Percentiles rank a stretch among this genome's conserved stretches.
Evolutionary conservation across 148 eudicot species (phyloP).

Genomic region (Mesembryanthemum crystallinum): DNA sequence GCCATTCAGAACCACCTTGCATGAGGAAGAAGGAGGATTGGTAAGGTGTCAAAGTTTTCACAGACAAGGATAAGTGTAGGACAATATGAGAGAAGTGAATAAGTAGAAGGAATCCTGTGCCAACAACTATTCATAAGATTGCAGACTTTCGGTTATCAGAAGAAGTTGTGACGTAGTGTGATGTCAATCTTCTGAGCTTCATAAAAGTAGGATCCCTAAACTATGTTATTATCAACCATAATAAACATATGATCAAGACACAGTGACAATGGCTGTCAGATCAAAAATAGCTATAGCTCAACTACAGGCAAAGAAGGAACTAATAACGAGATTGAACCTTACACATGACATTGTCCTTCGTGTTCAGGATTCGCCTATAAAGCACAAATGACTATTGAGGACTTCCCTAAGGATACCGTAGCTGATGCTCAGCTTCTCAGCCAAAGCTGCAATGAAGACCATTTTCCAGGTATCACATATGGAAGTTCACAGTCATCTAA

Average conservation of each 20-base stretch:
- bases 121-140: not conserved
- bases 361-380: not conserved
- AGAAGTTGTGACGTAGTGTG: not conserved
- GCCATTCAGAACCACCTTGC: not conserved
- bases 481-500: not conserved
- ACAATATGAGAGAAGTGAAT: not conserved
- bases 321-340: no score
- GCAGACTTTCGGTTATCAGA: constrained; percentile 10
- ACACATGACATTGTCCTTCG: not conserved
- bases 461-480: not conserved
- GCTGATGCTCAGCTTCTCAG: not conserved
- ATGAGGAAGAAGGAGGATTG: not conserved
- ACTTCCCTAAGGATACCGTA: not conserved
- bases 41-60: constrained; percentile 3
- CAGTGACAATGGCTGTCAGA: no score
- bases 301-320: no score
- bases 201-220: not conserved
- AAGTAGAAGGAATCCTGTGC: constrained; percentile 6
- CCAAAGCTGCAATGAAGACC: not conserved
- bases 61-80: not conserved
- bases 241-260: not conserved
- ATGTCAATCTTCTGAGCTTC: not conserved
- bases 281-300: not conserved
- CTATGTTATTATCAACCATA: not conserved
- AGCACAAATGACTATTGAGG: not conserved